Evolutionary conservation across 306 rosid species (phyloP), one percentile per base, ranked within the genome.

Genomic region (Luffa acutangula): DNA sequence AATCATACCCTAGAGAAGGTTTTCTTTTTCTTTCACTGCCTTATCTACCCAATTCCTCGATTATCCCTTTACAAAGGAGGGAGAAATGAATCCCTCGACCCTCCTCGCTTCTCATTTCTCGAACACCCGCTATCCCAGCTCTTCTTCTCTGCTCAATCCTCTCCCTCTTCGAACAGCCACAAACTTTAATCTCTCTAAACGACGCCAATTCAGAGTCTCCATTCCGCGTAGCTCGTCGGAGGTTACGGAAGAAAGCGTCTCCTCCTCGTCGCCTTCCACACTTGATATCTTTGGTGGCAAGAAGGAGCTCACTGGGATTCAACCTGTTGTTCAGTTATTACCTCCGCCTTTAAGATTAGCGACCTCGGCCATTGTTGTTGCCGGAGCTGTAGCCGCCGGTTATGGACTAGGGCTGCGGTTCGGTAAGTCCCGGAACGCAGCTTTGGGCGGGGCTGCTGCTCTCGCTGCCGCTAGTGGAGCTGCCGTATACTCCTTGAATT

Each of bases 381-480:
- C 96, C 37, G 94, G 97, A 15, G 97, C 98, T 8, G 83, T 83
- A 0, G 96, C 96, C 0, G 99, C 98, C 2, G 99, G 99, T 0
- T 91, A 90, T 54, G 97, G 99, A 34, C 54, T 96, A 51, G 98
- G 99, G 39, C 80, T 87, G 1, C 82, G 90, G 48, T 80, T 96
- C 18, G 92, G 94, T 1, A 88, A 88, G 67, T 83, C 86, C 12
- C 87, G 85, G 36, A 84, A 80, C 63, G 88, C 96, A 0, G 97
- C 98, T 3, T 46, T 89, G 3, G 98, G 98, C 0, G 99, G 97
- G 2, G 98, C 99, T 0, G 93, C 88, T 0, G 99, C 85, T n/a
- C 85, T 93, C 1, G 98, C 95, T 4, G 93, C 87, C 0, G 96
- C 94, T 0, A 87, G 97, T 3, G 98, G 94, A 0, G 96, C 96